phyloP scores from a whole-genome alignment of 768 basidiomycete species.

The Trametes cingulata region DNA sequence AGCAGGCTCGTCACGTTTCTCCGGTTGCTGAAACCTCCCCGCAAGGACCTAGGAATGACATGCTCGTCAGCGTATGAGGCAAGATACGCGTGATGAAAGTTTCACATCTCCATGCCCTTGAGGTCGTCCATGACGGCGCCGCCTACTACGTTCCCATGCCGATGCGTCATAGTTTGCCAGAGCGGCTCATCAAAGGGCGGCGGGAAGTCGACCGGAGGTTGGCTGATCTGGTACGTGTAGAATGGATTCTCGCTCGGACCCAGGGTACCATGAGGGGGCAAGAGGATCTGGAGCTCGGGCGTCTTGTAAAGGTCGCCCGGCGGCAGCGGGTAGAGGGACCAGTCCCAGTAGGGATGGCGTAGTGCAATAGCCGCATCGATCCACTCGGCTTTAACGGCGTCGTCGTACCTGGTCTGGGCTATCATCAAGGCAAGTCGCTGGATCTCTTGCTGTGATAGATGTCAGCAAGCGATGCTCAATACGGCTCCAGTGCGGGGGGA shows the following conservation, averaged over 20 bases:
- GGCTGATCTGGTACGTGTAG: neutral
- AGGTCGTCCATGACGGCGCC: neutral
- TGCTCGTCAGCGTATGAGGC: no score
- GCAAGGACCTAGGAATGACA: no score
- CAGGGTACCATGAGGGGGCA: neutral
- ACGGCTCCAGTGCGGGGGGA: no score
- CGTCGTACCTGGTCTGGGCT: conserved; percentile 41
- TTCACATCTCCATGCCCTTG: neutral
- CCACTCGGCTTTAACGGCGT: conserved; percentile 29
- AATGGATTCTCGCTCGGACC: neutral
- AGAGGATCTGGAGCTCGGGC: conserved; percentile 29
- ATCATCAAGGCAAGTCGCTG: conserved; percentile 41
- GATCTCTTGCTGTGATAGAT: conserved; percentile 44
- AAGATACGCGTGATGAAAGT: no score
- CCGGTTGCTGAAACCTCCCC: neutral
- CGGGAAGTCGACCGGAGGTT: neutral
- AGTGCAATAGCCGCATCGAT: conserved; percentile 35
- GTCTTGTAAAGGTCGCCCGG: conserved; percentile 16
- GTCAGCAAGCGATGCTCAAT: no score
- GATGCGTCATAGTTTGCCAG: neutral
- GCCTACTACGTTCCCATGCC: neutral
- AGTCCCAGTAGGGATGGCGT: conserved; percentile 52
- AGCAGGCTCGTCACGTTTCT: conserved; percentile 39
- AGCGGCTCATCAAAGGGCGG: neutral
- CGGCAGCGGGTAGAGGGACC: conserved; percentile 33